Percentiles rank a stretch among this genome's conserved stretches.
Evolutionary conservation across 2,329 filamentous ascomycete species (phyloP).

Genomic region (Hypoxylon sp.): DNA sequence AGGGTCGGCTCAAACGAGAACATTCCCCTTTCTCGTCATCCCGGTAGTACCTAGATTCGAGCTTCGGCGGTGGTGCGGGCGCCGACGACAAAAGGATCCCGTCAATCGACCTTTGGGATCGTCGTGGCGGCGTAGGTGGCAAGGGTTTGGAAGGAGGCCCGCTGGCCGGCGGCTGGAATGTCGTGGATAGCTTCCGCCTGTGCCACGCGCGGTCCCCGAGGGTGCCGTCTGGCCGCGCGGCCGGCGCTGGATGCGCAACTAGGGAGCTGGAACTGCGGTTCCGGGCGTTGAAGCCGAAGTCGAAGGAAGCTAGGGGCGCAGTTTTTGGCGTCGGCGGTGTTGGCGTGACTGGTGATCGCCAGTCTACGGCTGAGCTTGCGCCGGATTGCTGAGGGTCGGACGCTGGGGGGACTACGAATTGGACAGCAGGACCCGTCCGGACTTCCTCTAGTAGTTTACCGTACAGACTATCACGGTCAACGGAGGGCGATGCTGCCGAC

Average conservation of each 20-base stretch:
- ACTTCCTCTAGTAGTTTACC: constrained; percentile 40
- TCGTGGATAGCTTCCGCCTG: constrained; percentile 47
- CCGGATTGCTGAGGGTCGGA: constrained; percentile 23
- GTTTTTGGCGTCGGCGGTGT: constrained; percentile 11
- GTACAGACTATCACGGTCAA: constrained; percentile 39
- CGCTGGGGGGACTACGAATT: background rate
- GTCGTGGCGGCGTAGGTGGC: constrained; percentile 45
- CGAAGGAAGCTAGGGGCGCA: constrained; percentile 5
- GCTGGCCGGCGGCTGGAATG: constrained; percentile 45
- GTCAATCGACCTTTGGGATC: constrained; percentile 43
- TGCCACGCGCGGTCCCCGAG: constrained; percentile 53
- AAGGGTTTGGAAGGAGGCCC: constrained; percentile 45
- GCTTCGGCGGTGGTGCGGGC: background rate
- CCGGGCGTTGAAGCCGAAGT: constrained; percentile 28
- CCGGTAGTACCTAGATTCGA: background rate
- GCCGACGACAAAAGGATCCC: constrained; percentile 15
- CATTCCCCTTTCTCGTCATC: constrained; percentile 1
- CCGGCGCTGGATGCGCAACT: constrained; percentile 30
- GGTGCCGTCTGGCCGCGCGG: constrained; percentile 34
- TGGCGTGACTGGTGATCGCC: constrained; percentile 34
- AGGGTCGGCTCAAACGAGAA: background rate
- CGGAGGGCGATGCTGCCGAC: constrained; percentile 9
- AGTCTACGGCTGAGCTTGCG: constrained; percentile 47
- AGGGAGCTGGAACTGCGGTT: background rate
- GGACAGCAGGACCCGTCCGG: constrained; percentile 29